phyloP scores from a whole-genome alignment of 768 basidiomycete genomes.

The Favolaschia claudopus region DNA sequence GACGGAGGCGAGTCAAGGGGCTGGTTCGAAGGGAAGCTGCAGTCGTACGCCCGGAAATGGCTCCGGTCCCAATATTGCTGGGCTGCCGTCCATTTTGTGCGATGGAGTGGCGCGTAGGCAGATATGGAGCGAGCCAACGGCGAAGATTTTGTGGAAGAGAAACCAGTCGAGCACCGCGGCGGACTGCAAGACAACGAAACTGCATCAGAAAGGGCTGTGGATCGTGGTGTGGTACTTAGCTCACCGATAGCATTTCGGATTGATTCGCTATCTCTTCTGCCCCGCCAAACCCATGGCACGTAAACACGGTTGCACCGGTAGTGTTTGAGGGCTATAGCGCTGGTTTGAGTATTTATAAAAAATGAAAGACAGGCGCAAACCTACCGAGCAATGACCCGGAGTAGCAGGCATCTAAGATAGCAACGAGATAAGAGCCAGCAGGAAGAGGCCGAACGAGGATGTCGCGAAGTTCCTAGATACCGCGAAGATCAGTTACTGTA shows the following conservation, averaged over 20 bases:
- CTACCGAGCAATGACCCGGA: slow-evolving; percentile 48
- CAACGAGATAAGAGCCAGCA: slow-evolving; percentile 42
- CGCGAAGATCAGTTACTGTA: not conserved
- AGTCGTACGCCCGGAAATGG: no score
- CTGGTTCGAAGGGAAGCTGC: no score
- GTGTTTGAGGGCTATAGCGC: slow-evolving; percentile 26
- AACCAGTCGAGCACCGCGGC: not conserved
- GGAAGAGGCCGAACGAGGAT: slow-evolving; percentile 47
- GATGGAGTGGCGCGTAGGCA: no score
- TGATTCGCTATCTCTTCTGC: not conserved
- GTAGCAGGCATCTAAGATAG: slow-evolving; percentile 47
- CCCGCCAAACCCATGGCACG: slow-evolving; percentile 15
- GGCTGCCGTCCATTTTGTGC: no score
- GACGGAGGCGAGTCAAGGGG: no score
- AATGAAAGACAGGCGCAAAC: no score
- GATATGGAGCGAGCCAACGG: not conserved
- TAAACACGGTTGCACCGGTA: slow-evolving; percentile 19
- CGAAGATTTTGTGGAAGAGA: not conserved
- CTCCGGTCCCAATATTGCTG: no score
- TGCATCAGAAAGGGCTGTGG: not conserved
- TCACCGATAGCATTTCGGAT: slow-evolving; percentile 2
- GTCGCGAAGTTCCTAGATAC: slow-evolving; percentile 39
- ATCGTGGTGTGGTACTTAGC: not conserved
- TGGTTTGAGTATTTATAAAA: no score
- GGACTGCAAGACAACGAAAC: slow-evolving; percentile 2